Conservation (phyloP, 2,329 filamentous ascomycete genomes). For the Exophiala spinifera region DNA sequence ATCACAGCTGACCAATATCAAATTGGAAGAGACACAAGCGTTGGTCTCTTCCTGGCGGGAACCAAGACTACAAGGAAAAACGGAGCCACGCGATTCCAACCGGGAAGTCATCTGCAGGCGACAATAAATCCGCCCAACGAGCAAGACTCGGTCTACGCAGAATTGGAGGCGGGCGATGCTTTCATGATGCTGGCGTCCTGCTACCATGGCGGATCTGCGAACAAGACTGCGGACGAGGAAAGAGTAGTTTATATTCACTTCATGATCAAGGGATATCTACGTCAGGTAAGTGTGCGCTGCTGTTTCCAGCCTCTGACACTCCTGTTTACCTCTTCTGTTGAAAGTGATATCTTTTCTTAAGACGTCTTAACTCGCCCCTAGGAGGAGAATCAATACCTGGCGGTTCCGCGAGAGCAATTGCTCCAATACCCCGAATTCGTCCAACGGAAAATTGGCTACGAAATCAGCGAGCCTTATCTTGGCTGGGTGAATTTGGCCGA, state of each 20-base stretch:
- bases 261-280: conserved; percentile 34
- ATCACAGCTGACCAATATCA: no score
- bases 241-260: conserved; percentile 34
- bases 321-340: no score
- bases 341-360: no score
- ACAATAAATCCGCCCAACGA: conserved; percentile 9
- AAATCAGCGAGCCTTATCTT: background rate
- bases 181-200: conserved; percentile 35
- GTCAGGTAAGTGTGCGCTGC: conserved; percentile 23
- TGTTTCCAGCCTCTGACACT: no score
- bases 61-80: conserved; percentile 30
- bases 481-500: conserved; percentile 6
- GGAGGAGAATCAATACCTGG: background rate
- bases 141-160: conserved; percentile 26
- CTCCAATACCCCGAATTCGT: no score
- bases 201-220: conserved; percentile 32
- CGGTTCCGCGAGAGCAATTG: background rate
- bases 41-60: conserved; percentile 13
- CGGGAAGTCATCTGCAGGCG: conserved; percentile 22
- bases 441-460: background rate
- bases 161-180: conserved; percentile 37
- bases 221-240: background rate
- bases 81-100: conserved; percentile 33
- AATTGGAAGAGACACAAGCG: background rate
- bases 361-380: no score